Evolutionary conservation across 371 early-diverging fungal genomes (phyloP), one percentile per base, ranked within the genome.

Genomic region (Mycotypha africana): DNA sequence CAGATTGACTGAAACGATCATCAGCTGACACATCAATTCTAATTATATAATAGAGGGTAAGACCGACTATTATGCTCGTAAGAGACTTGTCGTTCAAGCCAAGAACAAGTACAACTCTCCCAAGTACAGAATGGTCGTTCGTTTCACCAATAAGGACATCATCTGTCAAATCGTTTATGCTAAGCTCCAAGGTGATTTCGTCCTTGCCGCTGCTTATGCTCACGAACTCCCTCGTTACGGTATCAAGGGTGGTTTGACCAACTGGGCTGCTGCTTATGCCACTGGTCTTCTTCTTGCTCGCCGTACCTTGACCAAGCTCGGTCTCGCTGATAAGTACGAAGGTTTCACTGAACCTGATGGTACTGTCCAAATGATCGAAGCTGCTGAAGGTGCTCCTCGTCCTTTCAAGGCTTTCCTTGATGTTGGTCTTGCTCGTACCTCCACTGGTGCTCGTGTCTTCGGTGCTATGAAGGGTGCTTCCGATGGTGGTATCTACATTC

Each of bases 61-160:
- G 90, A 99, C 99, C 65, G 99, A 99, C 85, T 99, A 99, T 97
- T 97, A 95, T 74, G 98, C 99, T 65, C 90, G 99, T 72, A 97
- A 93, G 88, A 92, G 97, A 70, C 80, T 99, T 52, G 89, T 99
- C 32, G 85, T 89, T 73, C 99, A 99, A 85, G 99, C 98, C 78
- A 95, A 96, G 89, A 98, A 96, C 91, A 98, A 98, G 86, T 97
- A 98, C 91, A 98, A 98, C 89, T 91, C 95, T 47, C 96, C 98
- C 74, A 99, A 99, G 89, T 97, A 95, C 89, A 89, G 99, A 76
- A 78, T 99, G 62, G 99, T 99, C 55, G 93, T 57, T 90, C 95
- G 99, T 99, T 91, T 98, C 89, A 99, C 99, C 83, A 97, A 96
- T 91, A 86, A 81, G 55, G 96, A 97, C 81, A 84, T 99, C 53